A percentile compares a stretch with the other conserved stretches of the same genome.
These are phyloP conservation scores for Podochytrium sp. DNA, from an alignment of 192 early-diverging fungal species.

Conservation along the genomic window DNA sequence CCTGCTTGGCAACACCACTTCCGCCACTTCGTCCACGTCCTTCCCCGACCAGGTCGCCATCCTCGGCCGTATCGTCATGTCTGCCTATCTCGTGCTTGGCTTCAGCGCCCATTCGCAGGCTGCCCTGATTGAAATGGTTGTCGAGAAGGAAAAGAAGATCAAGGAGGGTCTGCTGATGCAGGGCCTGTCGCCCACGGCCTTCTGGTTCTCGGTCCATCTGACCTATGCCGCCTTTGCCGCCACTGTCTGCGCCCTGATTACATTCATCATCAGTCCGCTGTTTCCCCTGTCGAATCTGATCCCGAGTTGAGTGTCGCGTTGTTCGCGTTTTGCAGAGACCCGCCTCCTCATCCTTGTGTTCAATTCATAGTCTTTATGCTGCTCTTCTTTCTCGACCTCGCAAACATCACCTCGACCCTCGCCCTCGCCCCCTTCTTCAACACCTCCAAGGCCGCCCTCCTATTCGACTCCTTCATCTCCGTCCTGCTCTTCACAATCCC, in stretches of 20 bases:
- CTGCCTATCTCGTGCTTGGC: constrained; percentile 24
- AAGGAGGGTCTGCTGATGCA: constrained; percentile 67
- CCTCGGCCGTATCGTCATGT: constrained; percentile 5
- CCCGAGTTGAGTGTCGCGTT: not conserved
- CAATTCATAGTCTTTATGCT: constrained; percentile 7
- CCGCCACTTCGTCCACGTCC: not conserved
- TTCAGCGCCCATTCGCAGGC: constrained; percentile 24
- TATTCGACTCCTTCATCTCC: constrained; percentile 18
- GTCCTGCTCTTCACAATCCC: constrained; percentile 19
- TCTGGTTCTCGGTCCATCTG: constrained; percentile 32
- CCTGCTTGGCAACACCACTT: not conserved
- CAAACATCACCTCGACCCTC: constrained; percentile 22
- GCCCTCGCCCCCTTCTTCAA: constrained; percentile 24
- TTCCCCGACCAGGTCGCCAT: constrained; percentile 17
- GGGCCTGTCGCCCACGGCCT: constrained; percentile 50
- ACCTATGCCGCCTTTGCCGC: not conserved
- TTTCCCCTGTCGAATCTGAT: constrained; percentile 22
- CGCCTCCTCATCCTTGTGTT: not conserved
- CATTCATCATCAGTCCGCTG: not conserved
- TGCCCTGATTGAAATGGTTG: constrained; percentile 61
- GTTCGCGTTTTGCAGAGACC: not conserved
- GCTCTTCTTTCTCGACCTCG: constrained; percentile 10
- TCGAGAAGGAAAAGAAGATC: constrained; percentile 70
- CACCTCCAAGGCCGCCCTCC: constrained; percentile 18
- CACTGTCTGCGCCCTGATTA: constrained; percentile 9